A percentile compares a stretch with the other conserved stretches of the same genome.
Evolutionary conservation across 768 basidiomycete species (phyloP).

Genomic region (Tricholoma sp.): DNA sequence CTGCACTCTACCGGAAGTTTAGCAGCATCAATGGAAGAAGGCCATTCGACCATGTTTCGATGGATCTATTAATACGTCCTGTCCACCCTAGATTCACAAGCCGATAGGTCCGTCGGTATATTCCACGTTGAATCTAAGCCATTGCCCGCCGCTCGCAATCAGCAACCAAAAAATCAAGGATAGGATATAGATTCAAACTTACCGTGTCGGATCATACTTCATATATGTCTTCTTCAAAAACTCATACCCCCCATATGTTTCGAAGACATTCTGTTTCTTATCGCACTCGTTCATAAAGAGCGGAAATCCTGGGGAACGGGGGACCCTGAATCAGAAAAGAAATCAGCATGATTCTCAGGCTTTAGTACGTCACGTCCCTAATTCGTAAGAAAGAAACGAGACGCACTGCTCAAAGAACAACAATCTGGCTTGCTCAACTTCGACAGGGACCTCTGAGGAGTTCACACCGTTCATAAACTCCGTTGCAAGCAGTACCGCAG

Average conservation of each 20-base stretch:
- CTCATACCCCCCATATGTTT: conserved; percentile 33
- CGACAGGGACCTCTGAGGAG: background rate
- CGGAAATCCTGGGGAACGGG: conserved; percentile 32
- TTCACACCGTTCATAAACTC: conserved; percentile 16
- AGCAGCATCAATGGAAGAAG: too few species aligned
- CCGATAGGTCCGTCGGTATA: conserved; percentile 27
- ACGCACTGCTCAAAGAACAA: conserved; percentile 1
- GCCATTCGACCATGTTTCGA: too few species aligned
- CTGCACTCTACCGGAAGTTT: too few species aligned
- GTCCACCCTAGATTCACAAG: conserved; percentile 5
- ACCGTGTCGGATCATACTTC: conserved; percentile 42
- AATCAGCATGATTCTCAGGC: background rate
- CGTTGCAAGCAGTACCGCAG: conserved; percentile 28
- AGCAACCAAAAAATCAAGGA: background rate
- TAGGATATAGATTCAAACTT: background rate
- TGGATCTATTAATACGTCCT: too few species aligned
- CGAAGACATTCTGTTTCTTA: conserved; percentile 30
- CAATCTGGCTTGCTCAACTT: background rate
- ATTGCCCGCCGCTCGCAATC: background rate
- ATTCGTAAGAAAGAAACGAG: background rate
- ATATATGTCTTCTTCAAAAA: conserved; percentile 31
- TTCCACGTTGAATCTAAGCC: conserved; percentile 27
- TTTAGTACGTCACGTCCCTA: background rate
- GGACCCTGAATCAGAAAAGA: conserved; percentile 21
- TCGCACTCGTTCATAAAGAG: conserved; percentile 38